phyloP scores from a whole-genome alignment of 768 basidiomycete species.

The Phlebiopsis flavidoalba region DNA sequence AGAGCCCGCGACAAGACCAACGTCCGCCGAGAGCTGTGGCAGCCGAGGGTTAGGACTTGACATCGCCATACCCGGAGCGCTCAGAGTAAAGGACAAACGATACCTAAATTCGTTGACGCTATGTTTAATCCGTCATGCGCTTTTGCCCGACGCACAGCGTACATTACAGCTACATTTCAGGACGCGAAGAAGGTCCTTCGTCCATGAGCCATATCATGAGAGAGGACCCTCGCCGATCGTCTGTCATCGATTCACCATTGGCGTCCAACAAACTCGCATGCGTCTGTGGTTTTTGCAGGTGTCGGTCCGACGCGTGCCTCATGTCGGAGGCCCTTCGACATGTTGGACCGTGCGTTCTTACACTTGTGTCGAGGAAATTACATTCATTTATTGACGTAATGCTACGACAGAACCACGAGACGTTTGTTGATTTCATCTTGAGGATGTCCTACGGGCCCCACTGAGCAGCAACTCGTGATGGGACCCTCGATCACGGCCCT shows the following conservation, averaged over 20 bases:
- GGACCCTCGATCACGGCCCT: background rate
- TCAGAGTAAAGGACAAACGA: background rate
- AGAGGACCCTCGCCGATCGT: constrained; percentile 22
- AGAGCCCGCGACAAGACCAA: background rate
- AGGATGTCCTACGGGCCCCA: background rate
- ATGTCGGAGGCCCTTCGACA: constrained; percentile 16
- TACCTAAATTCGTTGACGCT: background rate
- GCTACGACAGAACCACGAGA: background rate
- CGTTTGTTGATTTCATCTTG: background rate
- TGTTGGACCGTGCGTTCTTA: background rate
- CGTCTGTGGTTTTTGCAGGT: constrained; percentile 27
- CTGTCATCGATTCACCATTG: constrained; percentile 24
- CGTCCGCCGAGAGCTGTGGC: background rate
- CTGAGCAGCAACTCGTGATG: background rate
- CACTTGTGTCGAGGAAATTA: background rate
- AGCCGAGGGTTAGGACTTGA: background rate
- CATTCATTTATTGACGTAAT: background rate
- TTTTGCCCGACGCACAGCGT: no score
- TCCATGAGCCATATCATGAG: constrained; percentile 23
- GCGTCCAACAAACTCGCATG: constrained; percentile 17
- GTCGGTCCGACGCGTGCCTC: constrained; percentile 17
- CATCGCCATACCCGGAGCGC: background rate
- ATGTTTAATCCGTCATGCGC: background rate
- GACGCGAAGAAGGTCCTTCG: constrained; percentile 21
- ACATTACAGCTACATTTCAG: background rate